Conservation (phyloP, 140 eudicot genomes). For the Ambrosia hybrid region DNA sequence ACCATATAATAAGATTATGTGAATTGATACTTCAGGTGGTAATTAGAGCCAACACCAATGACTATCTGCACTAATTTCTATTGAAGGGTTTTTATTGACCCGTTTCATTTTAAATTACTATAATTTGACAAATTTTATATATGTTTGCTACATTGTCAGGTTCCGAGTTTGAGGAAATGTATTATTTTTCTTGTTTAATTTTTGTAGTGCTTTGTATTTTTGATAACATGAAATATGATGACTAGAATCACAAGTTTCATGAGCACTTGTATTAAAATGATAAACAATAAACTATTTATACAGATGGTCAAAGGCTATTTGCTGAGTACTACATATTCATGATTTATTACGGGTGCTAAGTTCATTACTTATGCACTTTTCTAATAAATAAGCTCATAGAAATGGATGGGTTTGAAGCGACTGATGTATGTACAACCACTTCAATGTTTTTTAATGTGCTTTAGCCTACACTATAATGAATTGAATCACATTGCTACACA, state of each 20-base stretch:
- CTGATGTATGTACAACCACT: slow-evolving; percentile 49
- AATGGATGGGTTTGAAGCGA: slow-evolving; percentile 98
- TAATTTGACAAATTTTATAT: too few relatives aligned
- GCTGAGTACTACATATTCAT: background rate
- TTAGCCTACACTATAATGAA: background rate
- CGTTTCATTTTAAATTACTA: too few relatives aligned
- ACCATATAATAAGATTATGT: too few relatives aligned
- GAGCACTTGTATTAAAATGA: slow-evolving; percentile 1
- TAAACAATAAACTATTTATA: background rate
- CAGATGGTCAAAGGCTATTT: slow-evolving; percentile 8
- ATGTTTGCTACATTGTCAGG: slow-evolving; percentile 37
- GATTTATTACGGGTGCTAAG: slow-evolving; percentile 44
- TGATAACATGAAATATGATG: background rate
- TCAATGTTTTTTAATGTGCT: background rate
- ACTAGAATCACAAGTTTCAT: background rate
- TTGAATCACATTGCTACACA: too few relatives aligned
- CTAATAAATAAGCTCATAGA: slow-evolving; percentile 93
- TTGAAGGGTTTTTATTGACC: too few relatives aligned
- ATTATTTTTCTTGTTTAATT: background rate
- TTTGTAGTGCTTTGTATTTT: background rate
- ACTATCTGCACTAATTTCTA: too few relatives aligned
- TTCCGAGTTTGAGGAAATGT: slow-evolving; percentile 98
- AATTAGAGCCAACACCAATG: too few relatives aligned
- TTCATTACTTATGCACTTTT: slow-evolving; percentile 91
- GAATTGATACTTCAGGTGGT: too few relatives aligned